phyloP scores from a whole-genome alignment of 176 grass and related monocot species.

The Oryza nivara region DNA sequence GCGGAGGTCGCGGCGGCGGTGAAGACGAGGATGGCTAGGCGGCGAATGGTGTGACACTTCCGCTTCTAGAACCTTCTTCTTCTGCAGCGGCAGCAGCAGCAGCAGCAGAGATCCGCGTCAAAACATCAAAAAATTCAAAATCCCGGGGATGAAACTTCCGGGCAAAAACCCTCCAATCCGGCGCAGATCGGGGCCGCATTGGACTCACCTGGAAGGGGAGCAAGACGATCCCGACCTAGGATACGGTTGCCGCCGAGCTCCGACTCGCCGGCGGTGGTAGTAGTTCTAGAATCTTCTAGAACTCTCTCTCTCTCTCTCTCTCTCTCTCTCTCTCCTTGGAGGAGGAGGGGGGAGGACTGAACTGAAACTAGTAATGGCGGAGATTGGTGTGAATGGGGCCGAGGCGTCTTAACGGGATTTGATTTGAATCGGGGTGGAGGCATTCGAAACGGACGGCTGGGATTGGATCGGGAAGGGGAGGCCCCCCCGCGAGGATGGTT shows the following conservation, averaged over 20 bases:
- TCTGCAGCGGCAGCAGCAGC: neutral
- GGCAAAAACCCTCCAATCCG: neutral
- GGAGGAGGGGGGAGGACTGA: neutral
- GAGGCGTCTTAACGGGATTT: neutral
- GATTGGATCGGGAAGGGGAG: slow-evolving; percentile 24
- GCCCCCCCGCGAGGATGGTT: slow-evolving; percentile 41
- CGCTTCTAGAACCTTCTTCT: neutral
- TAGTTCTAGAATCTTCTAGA: slow-evolving; percentile 46
- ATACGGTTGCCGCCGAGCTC: neutral
- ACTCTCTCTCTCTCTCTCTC: neutral
- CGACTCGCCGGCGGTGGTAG: no score
- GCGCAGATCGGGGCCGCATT: neutral
- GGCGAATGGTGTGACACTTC: slow-evolving; percentile 36
- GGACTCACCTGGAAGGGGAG: neutral
- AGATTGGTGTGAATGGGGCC: neutral
- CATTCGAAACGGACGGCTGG: slow-evolving; percentile 45
- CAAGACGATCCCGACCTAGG: neutral
- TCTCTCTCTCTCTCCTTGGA: neutral
- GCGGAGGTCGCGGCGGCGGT: slow-evolving; percentile 40
- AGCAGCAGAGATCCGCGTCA: slow-evolving; percentile 7
- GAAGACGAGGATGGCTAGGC: slow-evolving; percentile 46
- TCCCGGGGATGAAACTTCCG: neutral
- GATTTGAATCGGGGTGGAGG: slow-evolving; percentile 35
- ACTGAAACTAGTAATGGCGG: neutral
- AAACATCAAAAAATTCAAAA: slow-evolving; percentile 13